Conservation (phyloP, 352 stramenopile genomes). For the Pythium monospermum region DNA sequence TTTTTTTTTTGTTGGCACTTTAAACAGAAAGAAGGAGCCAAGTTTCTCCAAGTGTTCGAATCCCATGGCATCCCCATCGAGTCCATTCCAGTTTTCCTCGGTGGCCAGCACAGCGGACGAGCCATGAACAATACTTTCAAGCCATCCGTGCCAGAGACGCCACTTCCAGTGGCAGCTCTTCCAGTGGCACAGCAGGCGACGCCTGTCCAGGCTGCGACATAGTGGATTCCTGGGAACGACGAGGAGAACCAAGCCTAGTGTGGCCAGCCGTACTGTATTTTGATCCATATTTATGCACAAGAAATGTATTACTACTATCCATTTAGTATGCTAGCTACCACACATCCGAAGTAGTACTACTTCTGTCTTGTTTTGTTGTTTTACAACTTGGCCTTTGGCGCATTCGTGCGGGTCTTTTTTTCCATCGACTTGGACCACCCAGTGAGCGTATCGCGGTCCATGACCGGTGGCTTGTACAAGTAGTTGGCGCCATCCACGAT, state of each 20-base stretch:
- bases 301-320: too few species aligned
- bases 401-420: slow-evolving; percentile 45
- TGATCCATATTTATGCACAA: too few species aligned
- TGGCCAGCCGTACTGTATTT: too few species aligned
- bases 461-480: slow-evolving; percentile 65
- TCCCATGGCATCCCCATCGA: slow-evolving; percentile 56
- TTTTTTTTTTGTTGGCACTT: too few species aligned
- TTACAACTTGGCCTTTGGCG: slow-evolving; percentile 51
- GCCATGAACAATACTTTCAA: slow-evolving; percentile 70
- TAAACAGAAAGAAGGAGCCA: slow-evolving; percentile 57
- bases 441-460: slow-evolving; percentile 67
- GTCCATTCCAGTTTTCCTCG: slow-evolving; percentile 55
- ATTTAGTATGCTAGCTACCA: too few species aligned
- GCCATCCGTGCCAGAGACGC: slow-evolving; percentile 46
- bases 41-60: slow-evolving; percentile 50
- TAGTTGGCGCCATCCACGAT: slow-evolving; percentile 84
- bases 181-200: not conserved
- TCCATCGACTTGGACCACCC: slow-evolving; percentile 76
- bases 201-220: not conserved
- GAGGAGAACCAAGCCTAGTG: too few species aligned
- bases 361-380: too few species aligned
- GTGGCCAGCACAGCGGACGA: slow-evolving; percentile 45
- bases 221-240: too few species aligned
- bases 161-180: slow-evolving; percentile 32
- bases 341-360: too few species aligned